phyloP scores from a whole-genome alignment of 352 stramenopile genomes.

The Globisporangium abappressorium region DNA sequence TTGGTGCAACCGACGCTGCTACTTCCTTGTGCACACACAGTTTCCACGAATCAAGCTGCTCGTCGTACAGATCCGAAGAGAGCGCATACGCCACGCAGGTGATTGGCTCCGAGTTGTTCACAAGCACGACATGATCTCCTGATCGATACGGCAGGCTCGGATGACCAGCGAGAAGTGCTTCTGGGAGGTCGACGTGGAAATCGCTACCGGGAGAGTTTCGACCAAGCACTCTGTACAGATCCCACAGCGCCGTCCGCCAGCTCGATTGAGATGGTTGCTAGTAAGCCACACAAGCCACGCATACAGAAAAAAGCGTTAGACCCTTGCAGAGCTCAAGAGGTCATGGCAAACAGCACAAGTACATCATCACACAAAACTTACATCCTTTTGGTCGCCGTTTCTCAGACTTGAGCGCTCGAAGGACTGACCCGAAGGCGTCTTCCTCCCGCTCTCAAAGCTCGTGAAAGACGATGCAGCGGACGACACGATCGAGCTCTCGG shows the following conservation, averaged over 20 bases:
- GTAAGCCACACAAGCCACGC: neutral
- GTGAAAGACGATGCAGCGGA: conserved; percentile 27
- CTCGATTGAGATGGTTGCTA: conserved; percentile 24
- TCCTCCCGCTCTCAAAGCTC: conserved; percentile 18
- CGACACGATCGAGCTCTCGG: conserved; percentile 25
- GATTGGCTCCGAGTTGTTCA: conserved; percentile 92
- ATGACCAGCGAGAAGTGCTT: conserved; percentile 69
- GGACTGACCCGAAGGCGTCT: conserved; percentile 8
- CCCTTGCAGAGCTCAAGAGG: neutral
- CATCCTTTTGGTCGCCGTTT: conserved; percentile 31
- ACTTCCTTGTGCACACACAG: conserved; percentile 48
- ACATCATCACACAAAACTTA: conserved; percentile 21
- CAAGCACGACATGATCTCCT: conserved; percentile 87
- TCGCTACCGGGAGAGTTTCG: conserved; percentile 60
- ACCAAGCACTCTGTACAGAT: conserved; percentile 66
- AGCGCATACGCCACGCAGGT: conserved; percentile 96
- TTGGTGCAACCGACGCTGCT: conserved; percentile 21
- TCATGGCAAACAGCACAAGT: neutral
- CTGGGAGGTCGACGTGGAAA: conserved; percentile 69
- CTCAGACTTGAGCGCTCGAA: conserved; percentile 13
- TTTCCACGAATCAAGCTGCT: conserved; percentile 68
- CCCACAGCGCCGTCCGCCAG: conserved; percentile 66
- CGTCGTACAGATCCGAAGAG: conserved; percentile 87
- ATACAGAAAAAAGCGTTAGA: neutral
- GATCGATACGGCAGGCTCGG: conserved; percentile 88